Base-by-base conservation (phyloP, 2,329 filamentous ascomycete species). In the Aspergillus ustus region DNA sequence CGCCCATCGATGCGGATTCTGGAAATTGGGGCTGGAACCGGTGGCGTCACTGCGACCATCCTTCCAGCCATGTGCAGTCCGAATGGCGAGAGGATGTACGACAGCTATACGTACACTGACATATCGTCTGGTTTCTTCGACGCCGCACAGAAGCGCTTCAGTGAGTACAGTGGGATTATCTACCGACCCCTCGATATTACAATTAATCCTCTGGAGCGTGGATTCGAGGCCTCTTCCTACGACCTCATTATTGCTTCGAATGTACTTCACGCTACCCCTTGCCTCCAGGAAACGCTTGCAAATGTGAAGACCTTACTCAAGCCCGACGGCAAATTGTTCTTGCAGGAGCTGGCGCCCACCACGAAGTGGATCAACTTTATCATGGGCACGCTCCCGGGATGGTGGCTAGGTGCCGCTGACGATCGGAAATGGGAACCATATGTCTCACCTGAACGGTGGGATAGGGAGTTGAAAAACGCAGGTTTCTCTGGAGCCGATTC, bases 261-360 rank as follows among this genome's bases (percentile, higher is more conserved):
- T 61, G 74, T 72, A 13, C 37, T 71, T 2, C 71, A 70, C 48
- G 69, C 65, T 2, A 71, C 69, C 1, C 51, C 63, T 2, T 20
- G 17, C 2, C 51, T 61, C 3, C 46, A 52, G 3, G 11, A 54
- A 4, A 49, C 61, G 2, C 61, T 63, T 22, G 13, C 5, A 0
- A 68, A 75, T 59, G 63, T 76, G 0, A 66, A 66, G 3, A 61
- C 60, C 6, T 63, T 77, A 11, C 67, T 78, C 1, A 64, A 64
- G 22, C 78, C 82, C 0, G 81, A 78, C 1, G 83, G 83, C 0
- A 77, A 79, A 43, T 68, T 86, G 0, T 43, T 85, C 1, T 50
- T 84, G 0, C 60, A 79, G 5, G 83, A 85, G 61, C 63, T 79
- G 2, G 73, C 69, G 2, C 57, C 63, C 2, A 48, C 25, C 4